Evolutionary conservation across 2,329 filamentous ascomycete species (phyloP), one percentile per base, ranked within the genome.

Genomic region (Fusarium robinianum): DNA sequence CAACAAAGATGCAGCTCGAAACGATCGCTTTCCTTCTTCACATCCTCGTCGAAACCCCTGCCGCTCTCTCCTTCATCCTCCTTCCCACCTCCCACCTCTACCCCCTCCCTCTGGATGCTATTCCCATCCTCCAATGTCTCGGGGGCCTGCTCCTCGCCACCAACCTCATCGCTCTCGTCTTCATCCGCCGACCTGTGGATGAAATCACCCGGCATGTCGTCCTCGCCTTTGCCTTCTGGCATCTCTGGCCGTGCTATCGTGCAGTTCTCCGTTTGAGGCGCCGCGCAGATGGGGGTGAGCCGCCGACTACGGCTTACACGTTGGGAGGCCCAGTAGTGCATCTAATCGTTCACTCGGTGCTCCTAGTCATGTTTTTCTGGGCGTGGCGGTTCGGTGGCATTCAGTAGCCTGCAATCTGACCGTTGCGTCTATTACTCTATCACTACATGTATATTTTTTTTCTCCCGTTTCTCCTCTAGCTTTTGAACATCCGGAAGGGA

Each of bases 401-500:
- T 39, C 41, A 44, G 40, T 18, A 43, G 21, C 49, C 36, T 41
- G 41, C 34, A 34, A 34, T 38, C 14, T 50, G 14, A n/a, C n/a
- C n/a, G n/a, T n/a, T 35, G 18, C 14, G n/a, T 45, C 36, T 45
- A 37, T 33, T n/a, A 21, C 25, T 30, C 18, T 41, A 24, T 37
- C 21, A 49, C 31, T 49, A 27, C 34, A 36, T 41, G 39, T 50
- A 55, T 31, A 47, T 38, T 33, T 21, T 40, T 55, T 42, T 62
- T n/a, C n/a, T n/a, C n/a, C n/a, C n/a, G n/a, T n/a, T n/a, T n/a
- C n/a, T n/a, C n/a, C n/a, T n/a, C n/a, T n/a, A 72, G 54, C 62
- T 74, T 41, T 72, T 71, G 60, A 84, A 84, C 46, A 84, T 60
- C 55, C 72, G 71, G 30, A 83, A 62, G 1, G 75, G 77, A 19